Evolutionary conservation across 768 basidiomycete genomes (phyloP).

Genomic region (Podaxis sp.): DNA sequence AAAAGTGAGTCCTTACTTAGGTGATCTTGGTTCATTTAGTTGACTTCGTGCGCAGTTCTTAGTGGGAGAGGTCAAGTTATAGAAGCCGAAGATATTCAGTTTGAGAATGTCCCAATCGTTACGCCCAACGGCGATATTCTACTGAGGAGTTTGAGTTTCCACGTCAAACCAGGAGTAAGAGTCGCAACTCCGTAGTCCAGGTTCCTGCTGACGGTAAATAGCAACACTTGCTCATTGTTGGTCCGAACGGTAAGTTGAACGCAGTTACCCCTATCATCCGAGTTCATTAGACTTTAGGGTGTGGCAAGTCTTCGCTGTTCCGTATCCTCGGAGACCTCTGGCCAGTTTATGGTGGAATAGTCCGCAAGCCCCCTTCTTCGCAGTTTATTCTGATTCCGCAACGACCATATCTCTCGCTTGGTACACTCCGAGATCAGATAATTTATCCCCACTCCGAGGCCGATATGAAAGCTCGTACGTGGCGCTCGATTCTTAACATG

Average conservation of each 20-base stretch:
- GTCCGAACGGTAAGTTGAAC: slow-evolving; percentile 73
- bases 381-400: slow-evolving; percentile 96
- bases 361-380: slow-evolving; percentile 84
- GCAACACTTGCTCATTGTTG: slow-evolving; percentile 92
- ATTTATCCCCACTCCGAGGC: slow-evolving; percentile 88
- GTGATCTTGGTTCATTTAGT: neutral
- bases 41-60: slow-evolving; percentile 52
- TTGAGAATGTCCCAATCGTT: slow-evolving; percentile 92
- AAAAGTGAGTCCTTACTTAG: slow-evolving; percentile 50
- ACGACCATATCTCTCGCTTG: slow-evolving; percentile 90
- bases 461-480: slow-evolving; percentile 78
- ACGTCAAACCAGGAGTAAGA: slow-evolving; percentile 81
- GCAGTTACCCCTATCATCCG: neutral
- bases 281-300: slow-evolving; percentile 43
- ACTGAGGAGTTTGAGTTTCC: slow-evolving; percentile 81
- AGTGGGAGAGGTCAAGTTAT: slow-evolving; percentile 76
- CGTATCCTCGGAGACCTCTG: slow-evolving; percentile 96
- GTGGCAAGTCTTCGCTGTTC: slow-evolving; percentile 90
- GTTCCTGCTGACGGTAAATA: slow-evolving; percentile 28
- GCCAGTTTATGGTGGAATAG: slow-evolving; percentile 81
- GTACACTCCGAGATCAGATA: slow-evolving; percentile 93
- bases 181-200: neutral
- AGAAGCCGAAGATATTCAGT: slow-evolving; percentile 86
- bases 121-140: slow-evolving; percentile 96
- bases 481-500: slow-evolving; percentile 14